Evolutionary conservation across 805 yeast genomes (phyloP).

Genomic region (Sporopachydermia lactativora): DNA sequence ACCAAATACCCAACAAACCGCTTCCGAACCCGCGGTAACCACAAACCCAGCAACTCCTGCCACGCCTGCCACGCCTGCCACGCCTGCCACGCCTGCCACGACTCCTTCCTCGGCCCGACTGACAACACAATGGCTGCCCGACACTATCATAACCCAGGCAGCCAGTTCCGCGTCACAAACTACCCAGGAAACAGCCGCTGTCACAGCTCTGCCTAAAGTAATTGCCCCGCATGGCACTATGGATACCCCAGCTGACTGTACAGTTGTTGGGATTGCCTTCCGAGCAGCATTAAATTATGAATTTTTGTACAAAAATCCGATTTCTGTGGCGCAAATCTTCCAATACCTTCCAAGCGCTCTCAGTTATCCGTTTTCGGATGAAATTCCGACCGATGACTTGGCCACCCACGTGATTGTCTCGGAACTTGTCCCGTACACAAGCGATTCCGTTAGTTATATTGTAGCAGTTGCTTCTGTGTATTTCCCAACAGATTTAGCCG

Average conservation of each 20-base stretch:
- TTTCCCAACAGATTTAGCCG: conserved; percentile 45
- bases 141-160: conserved; percentile 8
- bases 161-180: conserved; percentile 6
- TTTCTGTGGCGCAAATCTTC: conserved; percentile 75
- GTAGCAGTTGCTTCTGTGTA: conserved; percentile 84
- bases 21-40: too few species aligned
- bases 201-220: conserved; percentile 53
- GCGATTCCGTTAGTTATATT: conserved; percentile 41
- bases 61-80: conserved; percentile 12
- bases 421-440: conserved; percentile 63
- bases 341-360: conserved; percentile 71
- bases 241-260: conserved; percentile 35
- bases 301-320: conserved; percentile 57
- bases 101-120: conserved; percentile 11
- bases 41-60: conserved; percentile 17
- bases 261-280: conserved; percentile 64
- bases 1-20: too few species aligned
- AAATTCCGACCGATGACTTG: conserved; percentile 26
- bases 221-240: conserved; percentile 49
- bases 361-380: conserved; percentile 41
- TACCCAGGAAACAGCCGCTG: not conserved
- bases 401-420: conserved; percentile 28
- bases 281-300: conserved; percentile 69
- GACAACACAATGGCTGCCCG: conserved; percentile 11
- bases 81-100: conserved; percentile 18